These are phyloP conservation scores for Herpetospermum pedunculosum DNA, from an alignment of 306 rosid genomes.

Conservation along the genomic window DNA sequence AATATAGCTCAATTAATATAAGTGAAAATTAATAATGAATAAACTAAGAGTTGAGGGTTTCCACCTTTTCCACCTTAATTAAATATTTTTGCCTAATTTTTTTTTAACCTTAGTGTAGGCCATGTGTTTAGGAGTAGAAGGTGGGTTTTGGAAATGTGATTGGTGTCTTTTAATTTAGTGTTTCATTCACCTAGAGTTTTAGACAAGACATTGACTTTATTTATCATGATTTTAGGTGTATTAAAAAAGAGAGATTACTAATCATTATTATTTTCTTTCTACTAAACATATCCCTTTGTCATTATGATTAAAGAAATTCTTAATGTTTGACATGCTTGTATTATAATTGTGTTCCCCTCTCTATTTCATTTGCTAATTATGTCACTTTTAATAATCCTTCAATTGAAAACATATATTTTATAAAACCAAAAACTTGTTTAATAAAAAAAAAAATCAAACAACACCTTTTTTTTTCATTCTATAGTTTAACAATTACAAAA, in stretches of 20 bases:
- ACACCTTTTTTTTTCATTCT: accelerated
- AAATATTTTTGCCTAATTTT: too few species aligned
- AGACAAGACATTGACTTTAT: not conserved
- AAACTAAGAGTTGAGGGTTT: too few species aligned
- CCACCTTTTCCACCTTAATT: too few species aligned
- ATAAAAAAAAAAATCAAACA: not conserved
- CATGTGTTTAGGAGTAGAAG: not conserved
- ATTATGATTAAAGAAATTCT: not conserved
- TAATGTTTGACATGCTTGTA: not conserved
- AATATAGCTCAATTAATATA: too few species aligned
- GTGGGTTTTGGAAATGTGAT: constrained; percentile 1
- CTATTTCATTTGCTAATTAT: not conserved
- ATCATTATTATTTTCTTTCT: not conserved
- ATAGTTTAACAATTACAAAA: too few species aligned
- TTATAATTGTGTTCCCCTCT: not conserved
- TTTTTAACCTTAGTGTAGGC: not conserved
- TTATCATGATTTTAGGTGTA: not conserved
- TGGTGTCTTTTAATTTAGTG: not conserved
- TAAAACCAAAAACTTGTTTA: not conserved
- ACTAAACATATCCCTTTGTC: not conserved
- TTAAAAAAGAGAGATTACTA: not conserved
- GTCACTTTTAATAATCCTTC: not conserved
- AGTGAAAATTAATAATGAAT: too few species aligned
- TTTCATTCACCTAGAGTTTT: not conserved
- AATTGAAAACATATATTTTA: not conserved